Conservation (phyloP, 495 filamentous ascomycete genomes). For the Trichoderma reesei region DNA sequence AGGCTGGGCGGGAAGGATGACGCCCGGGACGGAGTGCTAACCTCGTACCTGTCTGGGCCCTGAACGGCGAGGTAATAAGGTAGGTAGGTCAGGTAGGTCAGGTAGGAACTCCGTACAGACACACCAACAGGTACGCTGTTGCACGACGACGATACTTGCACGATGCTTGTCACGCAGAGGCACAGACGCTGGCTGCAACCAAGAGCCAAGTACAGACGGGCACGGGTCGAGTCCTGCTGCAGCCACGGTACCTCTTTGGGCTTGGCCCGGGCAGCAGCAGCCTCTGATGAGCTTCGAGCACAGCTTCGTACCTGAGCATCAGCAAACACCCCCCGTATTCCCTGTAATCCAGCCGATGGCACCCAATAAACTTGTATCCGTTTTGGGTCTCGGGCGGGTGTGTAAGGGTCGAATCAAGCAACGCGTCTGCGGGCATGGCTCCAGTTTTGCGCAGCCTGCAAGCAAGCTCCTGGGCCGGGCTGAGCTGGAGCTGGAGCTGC, state of each 20-base stretch:
- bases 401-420: not conserved
- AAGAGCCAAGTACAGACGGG: no score
- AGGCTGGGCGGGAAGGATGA: constrained; percentile 4
- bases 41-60: not conserved
- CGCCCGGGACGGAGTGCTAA: not conserved
- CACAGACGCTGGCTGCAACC: no score
- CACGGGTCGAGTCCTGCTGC: not conserved
- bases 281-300: no score
- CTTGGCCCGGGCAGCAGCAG: not conserved
- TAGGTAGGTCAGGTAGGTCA: not conserved
- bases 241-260: not conserved
- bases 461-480: constrained; percentile 3
- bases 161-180: no score
- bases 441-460: not conserved
- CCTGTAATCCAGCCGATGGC: not conserved
- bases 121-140: not conserved
- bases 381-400: not conserved
- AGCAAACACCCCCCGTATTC: not conserved
- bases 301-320: constrained; percentile 6
- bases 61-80: no score
- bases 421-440: not conserved
- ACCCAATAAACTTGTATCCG: constrained; percentile 3
- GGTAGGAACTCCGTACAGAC: not conserved
- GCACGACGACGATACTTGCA: not conserved
- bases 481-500: constrained; percentile 4